These are phyloP conservation scores for Micractinium conductrix DNA, from an alignment of 139 green algal species.

Conservation along the genomic window DNA sequence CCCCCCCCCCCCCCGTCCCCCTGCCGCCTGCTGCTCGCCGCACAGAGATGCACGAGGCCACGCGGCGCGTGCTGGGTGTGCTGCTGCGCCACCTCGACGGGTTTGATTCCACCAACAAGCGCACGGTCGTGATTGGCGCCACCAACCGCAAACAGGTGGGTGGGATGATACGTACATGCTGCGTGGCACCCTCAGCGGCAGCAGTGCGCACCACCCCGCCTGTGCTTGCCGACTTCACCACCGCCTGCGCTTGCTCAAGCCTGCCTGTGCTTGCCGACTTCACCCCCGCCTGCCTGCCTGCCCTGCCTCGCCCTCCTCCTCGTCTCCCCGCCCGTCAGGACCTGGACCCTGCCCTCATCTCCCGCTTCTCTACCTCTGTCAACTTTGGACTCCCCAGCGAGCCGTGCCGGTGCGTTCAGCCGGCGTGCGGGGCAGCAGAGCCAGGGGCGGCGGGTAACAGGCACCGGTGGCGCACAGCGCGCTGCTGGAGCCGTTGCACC, in stretches of 20 bases:
- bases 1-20: too few relatives aligned
- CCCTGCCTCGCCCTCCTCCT: too few relatives aligned
- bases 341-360: conserved; percentile 87
- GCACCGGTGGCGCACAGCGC: background rate
- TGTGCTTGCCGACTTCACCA: background rate
- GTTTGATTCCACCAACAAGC: conserved; percentile 56
- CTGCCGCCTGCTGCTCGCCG: background rate
- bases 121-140: conserved; percentile 84
- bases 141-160: conserved; percentile 85
- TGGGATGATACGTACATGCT: conserved; percentile 38
- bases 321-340: too few relatives aligned
- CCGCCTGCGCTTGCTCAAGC: background rate
- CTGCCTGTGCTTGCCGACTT: background rate
- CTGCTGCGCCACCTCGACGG: conserved; percentile 90
- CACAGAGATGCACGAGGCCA: conserved; percentile 92
- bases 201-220: background rate
- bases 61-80: conserved; percentile 84
- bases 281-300: background rate
- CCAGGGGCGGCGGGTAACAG: background rate
- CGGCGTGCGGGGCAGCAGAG: background rate
- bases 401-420: conserved; percentile 36
- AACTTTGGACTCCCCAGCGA: conserved; percentile 79
- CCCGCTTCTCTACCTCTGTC: conserved; percentile 72
- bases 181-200: too few relatives aligned
- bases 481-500: background rate